Evolutionary conservation across 78 protist species (phyloP).

Genomic region (Guillardia theta): DNA sequence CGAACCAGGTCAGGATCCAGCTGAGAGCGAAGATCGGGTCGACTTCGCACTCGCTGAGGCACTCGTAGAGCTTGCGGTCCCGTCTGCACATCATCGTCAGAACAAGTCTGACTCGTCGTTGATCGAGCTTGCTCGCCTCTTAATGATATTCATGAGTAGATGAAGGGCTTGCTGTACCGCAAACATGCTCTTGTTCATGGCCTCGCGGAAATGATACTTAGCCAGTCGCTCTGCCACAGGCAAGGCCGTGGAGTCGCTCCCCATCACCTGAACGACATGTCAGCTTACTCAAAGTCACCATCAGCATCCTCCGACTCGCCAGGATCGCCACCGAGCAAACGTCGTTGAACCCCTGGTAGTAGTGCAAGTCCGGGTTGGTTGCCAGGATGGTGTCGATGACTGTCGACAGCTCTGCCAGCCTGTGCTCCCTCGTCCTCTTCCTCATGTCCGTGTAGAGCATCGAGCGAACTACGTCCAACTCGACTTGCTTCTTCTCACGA

Average conservation of each 20-base stretch:
- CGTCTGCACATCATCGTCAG: neutral
- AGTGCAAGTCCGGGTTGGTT: neutral
- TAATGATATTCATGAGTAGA: neutral
- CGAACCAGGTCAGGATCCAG: slow-evolving; percentile 23
- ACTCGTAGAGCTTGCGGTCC: neutral
- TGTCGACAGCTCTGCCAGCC: neutral
- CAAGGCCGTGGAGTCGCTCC: neutral
- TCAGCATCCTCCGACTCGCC: no score
- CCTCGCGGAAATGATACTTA: neutral
- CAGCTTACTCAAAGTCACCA: no score
- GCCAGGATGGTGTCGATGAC: neutral
- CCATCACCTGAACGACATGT: slow-evolving; percentile 5
- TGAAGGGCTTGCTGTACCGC: neutral
- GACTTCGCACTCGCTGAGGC: neutral
- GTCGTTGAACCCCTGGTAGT: slow-evolving; percentile 7
- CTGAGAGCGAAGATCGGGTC: neutral
- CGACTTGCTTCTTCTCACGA: neutral
- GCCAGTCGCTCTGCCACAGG: neutral
- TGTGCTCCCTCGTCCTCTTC: neutral
- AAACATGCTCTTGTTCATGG: neutral
- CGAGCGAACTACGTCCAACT: neutral
- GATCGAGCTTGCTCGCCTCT: neutral
- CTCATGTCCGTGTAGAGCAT: neutral
- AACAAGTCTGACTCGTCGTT: neutral
- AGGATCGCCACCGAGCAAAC: neutral